phyloP scores from a whole-genome alignment of 192 early-diverging fungal species.

The Lunasporangiospora selenospora region DNA sequence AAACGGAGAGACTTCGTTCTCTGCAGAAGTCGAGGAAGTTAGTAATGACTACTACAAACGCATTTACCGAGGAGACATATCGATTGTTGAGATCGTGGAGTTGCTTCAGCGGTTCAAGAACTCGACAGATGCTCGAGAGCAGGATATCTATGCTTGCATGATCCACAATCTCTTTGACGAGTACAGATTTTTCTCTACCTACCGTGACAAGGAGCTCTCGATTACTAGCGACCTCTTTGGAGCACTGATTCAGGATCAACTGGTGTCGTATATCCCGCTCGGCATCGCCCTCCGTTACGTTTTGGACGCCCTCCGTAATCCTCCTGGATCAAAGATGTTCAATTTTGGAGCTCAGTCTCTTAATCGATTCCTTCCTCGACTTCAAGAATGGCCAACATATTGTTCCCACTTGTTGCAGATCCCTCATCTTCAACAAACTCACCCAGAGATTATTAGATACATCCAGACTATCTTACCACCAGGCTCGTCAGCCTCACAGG shows the following conservation, averaged over 20 bases:
- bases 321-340: conserved; percentile 83
- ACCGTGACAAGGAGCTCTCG: conserved; percentile 90
- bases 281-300: conserved; percentile 92
- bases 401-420: conserved; percentile 86
- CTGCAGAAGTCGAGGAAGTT: conserved; percentile 80
- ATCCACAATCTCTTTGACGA: conserved; percentile 96
- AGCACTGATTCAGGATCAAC: conserved; percentile 84
- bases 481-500: conserved; percentile 42
- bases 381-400: conserved; percentile 92
- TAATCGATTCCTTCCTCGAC: conserved; percentile 79
- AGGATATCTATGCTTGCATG: conserved; percentile 89
- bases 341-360: conserved; percentile 91
- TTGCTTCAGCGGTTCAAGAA: conserved; percentile 81
- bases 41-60: conserved; percentile 78
- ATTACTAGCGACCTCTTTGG: conserved; percentile 94
- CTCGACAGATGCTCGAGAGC: conserved; percentile 75
- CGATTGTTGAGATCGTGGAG: conserved; percentile 86
- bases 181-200: conserved; percentile 93
- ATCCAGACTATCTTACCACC: conserved; percentile 57
- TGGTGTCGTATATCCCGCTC: conserved; percentile 80
- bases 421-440: conserved; percentile 75
- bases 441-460: conserved; percentile 75
- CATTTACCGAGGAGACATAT: conserved; percentile 81
- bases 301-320: conserved; percentile 83
- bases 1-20: conserved; percentile 57